A percentile compares a stretch with the other conserved stretches of the same genome.
Conservation (phyloP, 768 basidiomycete genomes). For the Tremella mesenterica region DNA sequence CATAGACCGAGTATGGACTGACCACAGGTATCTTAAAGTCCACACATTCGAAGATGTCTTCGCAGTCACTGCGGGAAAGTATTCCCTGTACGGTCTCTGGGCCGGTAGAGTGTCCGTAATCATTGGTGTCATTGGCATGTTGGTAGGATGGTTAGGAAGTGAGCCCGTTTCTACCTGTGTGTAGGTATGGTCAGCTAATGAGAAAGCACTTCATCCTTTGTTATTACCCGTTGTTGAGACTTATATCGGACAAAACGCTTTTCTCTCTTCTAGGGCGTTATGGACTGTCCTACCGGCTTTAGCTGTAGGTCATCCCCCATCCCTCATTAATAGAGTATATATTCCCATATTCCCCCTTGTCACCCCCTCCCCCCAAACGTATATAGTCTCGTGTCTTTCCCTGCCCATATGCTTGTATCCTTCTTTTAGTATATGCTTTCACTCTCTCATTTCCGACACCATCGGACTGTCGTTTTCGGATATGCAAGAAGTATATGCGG, state of each 20-base stretch:
- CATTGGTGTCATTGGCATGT: slow-evolving; percentile 23
- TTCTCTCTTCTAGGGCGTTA: slow-evolving; percentile 24
- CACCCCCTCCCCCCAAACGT: too few relatives aligned
- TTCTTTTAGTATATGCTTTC: neutral
- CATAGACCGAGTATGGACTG: neutral
- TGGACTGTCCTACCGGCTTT: slow-evolving; percentile 31
- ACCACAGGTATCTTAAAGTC: slow-evolving; percentile 41
- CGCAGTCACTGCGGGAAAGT: slow-evolving; percentile 22
- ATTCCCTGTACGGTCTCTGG: slow-evolving; percentile 29
- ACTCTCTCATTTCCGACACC: neutral
- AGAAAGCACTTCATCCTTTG: slow-evolving; percentile 32
- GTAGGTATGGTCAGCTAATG: slow-evolving; percentile 1
- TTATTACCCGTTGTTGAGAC: slow-evolving; percentile 28
- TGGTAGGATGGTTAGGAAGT: slow-evolving; percentile 39
- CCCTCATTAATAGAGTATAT: too few relatives aligned
- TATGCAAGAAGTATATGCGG: too few relatives aligned
- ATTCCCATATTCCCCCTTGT: too few relatives aligned
- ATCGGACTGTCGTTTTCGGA: too few relatives aligned
- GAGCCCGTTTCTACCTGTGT: slow-evolving; percentile 7
- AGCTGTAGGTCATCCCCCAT: too few relatives aligned
- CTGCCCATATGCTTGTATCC: too few relatives aligned
- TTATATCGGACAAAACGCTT: slow-evolving; percentile 14
- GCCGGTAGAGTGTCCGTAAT: slow-evolving; percentile 28
- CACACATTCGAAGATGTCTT: slow-evolving; percentile 39
- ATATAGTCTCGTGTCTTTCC: too few relatives aligned